Evolutionary conservation across 805 yeast species (phyloP).

Genomic region (Yamadazyma olivae): DNA sequence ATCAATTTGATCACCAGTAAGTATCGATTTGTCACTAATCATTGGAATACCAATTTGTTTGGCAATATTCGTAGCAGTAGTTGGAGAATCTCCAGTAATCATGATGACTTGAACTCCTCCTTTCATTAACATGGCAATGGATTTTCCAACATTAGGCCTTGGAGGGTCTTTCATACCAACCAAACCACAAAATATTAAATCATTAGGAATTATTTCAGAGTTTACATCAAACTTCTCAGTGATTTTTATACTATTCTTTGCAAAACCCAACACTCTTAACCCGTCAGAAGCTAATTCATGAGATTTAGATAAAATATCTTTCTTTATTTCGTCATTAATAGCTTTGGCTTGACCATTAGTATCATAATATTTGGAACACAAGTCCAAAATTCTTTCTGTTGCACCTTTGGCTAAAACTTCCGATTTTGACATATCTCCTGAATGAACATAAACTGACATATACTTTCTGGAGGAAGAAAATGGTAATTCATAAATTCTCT

Average conservation of each 20-base stretch:
- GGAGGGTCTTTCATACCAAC: conserved; percentile 99
- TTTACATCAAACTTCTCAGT: conserved; percentile 25
- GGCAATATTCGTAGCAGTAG: conserved; percentile 84
- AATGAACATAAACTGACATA: conserved; percentile 77
- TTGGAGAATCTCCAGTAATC: conserved; percentile 95
- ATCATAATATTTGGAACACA: conserved; percentile 58
- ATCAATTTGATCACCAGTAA: conserved; percentile 85
- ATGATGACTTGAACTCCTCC: conserved; percentile 98
- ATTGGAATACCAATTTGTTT: conserved; percentile 87
- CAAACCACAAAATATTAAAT: conserved; percentile 76
- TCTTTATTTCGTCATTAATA: conserved; percentile 49
- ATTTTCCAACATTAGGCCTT: conserved; percentile 74
- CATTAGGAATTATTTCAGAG: conserved; percentile 45
- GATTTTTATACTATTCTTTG: conserved; percentile 42
- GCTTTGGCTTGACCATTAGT: conserved; percentile 59
- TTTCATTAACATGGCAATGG: conserved; percentile 71
- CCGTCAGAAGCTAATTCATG: conserved; percentile 75
- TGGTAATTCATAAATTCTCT: conserved; percentile 72
- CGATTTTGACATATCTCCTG: conserved; percentile 54
- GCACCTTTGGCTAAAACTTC: conserved; percentile 88
- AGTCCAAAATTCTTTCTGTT: conserved; percentile 63
- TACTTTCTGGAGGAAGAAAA: conserved; percentile 81
- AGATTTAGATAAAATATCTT: conserved; percentile 55
- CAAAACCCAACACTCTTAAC: conserved; percentile 80
- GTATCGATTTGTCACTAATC: conserved; percentile 60